Evolutionary conservation across 1,284 basidiomycete genomes (phyloP).

Genomic region (Apiotrichum laibachii): DNA sequence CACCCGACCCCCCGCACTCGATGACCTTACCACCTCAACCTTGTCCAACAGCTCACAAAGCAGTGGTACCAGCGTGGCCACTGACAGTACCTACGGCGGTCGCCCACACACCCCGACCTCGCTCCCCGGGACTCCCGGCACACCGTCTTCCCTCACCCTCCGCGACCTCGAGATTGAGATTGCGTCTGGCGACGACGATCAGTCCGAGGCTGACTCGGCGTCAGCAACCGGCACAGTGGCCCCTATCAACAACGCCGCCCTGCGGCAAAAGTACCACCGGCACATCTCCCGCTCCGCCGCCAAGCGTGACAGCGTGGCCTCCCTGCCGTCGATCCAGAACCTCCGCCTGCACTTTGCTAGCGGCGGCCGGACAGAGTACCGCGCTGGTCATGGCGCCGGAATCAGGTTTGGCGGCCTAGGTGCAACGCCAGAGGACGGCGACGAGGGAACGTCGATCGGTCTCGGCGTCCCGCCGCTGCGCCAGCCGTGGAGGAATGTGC

Average conservation of each 20-base stretch:
- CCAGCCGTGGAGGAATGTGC: constrained; percentile 44
- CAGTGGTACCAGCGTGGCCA: not conserved
- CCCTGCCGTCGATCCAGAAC: constrained; percentile 49
- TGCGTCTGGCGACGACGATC: not conserved
- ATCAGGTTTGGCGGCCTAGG: constrained; percentile 24
- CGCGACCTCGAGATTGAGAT: not conserved
- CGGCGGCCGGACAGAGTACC: constrained; percentile 32
- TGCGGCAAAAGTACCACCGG: constrained; percentile 28
- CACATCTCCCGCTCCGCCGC: constrained; percentile 46
- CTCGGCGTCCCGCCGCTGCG: constrained; percentile 9
- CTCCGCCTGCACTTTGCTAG: constrained; percentile 46
- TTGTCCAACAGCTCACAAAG: not conserved
- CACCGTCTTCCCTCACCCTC: not conserved
- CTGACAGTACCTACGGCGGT: not conserved
- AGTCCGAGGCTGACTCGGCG: constrained; percentile 1
- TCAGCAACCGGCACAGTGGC: not conserved
- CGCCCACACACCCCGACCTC: not conserved
- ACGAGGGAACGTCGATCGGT: not conserved
- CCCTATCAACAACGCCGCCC: not conserved
- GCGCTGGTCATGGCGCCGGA: constrained; percentile 38
- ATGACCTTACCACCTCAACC: not conserved
- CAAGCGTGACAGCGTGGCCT: constrained; percentile 47
- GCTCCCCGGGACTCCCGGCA: not conserved
- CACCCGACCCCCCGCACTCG: not conserved
- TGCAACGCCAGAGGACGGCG: constrained; percentile 34